Base-by-base conservation (phyloP, 2,329 filamentous ascomycete genomes). In the Aspergillus sp. region DNA sequence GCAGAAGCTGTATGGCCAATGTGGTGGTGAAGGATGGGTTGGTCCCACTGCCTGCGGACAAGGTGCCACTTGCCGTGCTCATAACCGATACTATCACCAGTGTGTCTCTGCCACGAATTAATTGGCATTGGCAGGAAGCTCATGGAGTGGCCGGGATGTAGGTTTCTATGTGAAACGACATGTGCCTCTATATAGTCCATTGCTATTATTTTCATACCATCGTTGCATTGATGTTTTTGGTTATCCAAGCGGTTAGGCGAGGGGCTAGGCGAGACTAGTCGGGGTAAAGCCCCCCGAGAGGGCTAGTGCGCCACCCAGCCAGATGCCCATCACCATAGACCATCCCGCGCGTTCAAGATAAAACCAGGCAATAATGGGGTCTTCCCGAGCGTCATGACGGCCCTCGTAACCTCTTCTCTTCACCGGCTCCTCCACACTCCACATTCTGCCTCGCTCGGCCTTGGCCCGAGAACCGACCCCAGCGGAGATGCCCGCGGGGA, bases 41-140 rank as follows among this genome's bases (percentile, higher is more conserved):
- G 77, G 76, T 16, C 45, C 72, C 4, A 74, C 68, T 3, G 49
- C 54, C 11, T 79, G 76, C 49, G 69, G 65, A 5, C 52, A 64
- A 24, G 76, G 76, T 26, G 56, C 54, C 20, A 65, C 64, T 7
- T 79, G 77, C 65, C 64, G 64, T 32, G 59, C 62, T 20, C 60
- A 60, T 50, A 79, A 79, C 66, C 61, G 68, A 7, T 79, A 73
- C 61, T 79, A 79, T 68, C 73, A 60, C 24, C 77, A 79, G 68
- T 79, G 77, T 62, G 38, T 62, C 19, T 11, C 55, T 52, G 16
- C 14, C 26, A n/a, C 17, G 24, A n/a, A 19, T 32, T 26, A 8
- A 19, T 13, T 30, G 26, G 14, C n/a, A 11, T 13, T 45, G 43
- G 16, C n/a, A 4, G n/a, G 43, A 26, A 13, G 20, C 20, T 24